Percentiles rank a stretch among this genome's conserved stretches.
phyloP scores from a whole-genome alignment of 257 asterid genomes.

The Anisodus tanguticus region DNA sequence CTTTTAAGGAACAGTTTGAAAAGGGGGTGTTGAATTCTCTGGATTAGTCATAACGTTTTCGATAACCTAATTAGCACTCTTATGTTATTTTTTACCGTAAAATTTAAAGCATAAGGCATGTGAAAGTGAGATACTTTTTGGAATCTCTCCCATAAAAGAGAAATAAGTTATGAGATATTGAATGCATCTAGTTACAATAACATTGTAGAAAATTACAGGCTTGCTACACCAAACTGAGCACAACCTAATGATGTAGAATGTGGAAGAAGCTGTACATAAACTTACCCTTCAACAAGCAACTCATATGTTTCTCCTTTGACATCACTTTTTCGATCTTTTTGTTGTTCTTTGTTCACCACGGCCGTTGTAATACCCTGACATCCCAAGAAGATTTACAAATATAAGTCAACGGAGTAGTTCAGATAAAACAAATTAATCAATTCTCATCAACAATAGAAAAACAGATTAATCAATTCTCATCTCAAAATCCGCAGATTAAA shows the following conservation, averaged over 20 bases:
- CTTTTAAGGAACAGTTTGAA: background rate
- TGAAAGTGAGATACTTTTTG: slow-evolving; percentile 8
- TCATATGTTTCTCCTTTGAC: slow-evolving; percentile 48
- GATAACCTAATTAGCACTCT: background rate
- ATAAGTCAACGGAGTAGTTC: slow-evolving; percentile 10
- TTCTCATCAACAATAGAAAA: background rate
- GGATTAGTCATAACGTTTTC: background rate
- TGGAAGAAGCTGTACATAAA: slow-evolving; percentile 25
- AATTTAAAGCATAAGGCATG: background rate
- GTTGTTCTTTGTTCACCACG: slow-evolving; percentile 61
- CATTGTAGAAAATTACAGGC: background rate
- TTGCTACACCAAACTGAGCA: slow-evolving; percentile 20
- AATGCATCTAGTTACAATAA: slow-evolving; percentile 12
- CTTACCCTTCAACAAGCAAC: slow-evolving; percentile 92
- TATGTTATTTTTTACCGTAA: background rate
- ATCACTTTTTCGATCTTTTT: slow-evolving; percentile 26
- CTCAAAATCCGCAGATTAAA: background rate
- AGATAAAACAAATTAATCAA: slow-evolving; percentile 1
- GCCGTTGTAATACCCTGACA: slow-evolving; percentile 81
- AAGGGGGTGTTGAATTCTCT: background rate
- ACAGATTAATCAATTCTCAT: background rate
- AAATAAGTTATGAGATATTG: slow-evolving; percentile 14
- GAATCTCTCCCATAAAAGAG: slow-evolving; percentile 15
- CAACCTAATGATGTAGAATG: slow-evolving; percentile 14
- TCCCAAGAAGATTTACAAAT: slow-evolving; percentile 24